phyloP scores from a whole-genome alignment of 2,329 filamentous ascomycete genomes.

The Aspergillus aculeatinus region DNA sequence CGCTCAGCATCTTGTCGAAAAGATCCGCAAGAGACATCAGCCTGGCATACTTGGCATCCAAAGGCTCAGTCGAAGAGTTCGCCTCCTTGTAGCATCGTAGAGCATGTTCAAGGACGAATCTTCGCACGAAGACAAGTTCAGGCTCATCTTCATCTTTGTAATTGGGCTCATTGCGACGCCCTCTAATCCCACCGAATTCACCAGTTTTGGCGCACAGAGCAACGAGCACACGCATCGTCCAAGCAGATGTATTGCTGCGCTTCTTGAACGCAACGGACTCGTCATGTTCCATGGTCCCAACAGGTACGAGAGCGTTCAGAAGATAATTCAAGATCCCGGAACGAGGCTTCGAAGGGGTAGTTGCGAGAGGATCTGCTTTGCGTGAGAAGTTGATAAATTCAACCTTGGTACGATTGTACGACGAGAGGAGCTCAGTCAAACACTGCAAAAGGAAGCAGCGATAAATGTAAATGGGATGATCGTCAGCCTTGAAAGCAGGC shows the following conservation, averaged over 20 bases:
- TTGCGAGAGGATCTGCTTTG: constrained; percentile 77
- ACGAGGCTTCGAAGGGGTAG: constrained; percentile 89
- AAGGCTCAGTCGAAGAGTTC: constrained; percentile 70
- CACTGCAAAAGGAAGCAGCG: constrained; percentile 93
- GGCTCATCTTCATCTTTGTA: constrained; percentile 41
- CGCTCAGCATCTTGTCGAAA: constrained; percentile 87
- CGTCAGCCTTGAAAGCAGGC: constrained; percentile 79
- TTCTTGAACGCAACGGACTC: constrained; percentile 81
- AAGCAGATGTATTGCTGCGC: constrained; percentile 76
- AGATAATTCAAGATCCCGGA: constrained; percentile 93
- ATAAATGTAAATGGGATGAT: constrained; percentile 95
- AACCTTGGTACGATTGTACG: constrained; percentile 91
- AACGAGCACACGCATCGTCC: constrained; percentile 82
- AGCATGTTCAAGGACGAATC: constrained; percentile 91
- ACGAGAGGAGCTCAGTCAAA: constrained; percentile 82
- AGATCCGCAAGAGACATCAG: constrained; percentile 86
- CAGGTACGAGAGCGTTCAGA: constrained; percentile 72
- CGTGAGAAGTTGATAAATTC: constrained; percentile 99
- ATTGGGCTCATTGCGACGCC: constrained; percentile 51
- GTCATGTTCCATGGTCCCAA: constrained; percentile 65
- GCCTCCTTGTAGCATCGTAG: constrained; percentile 91
- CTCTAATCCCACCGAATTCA: constrained; percentile 64
- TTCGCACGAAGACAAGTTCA: constrained; percentile 79
- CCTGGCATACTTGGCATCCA: constrained; percentile 83
- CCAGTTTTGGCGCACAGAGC: constrained; percentile 84